Evolutionary conservation across 192 early-diverging fungal genomes (phyloP).

Genomic region (Linnemannia exigua): DNA sequence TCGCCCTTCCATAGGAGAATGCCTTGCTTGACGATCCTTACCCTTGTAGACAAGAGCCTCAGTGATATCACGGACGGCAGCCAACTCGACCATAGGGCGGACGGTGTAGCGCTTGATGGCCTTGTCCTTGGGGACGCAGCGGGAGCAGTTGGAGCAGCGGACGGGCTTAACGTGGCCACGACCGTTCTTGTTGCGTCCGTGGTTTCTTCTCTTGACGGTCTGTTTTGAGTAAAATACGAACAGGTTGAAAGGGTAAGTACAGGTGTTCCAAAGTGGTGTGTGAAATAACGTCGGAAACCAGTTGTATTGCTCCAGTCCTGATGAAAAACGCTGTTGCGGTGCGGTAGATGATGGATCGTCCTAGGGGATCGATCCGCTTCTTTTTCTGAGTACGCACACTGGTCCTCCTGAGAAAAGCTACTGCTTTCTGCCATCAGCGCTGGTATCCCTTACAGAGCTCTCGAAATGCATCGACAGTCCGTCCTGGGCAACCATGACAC

Average conservation of each 20-base stretch:
- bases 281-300: neutral
- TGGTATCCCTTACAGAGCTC: neutral
- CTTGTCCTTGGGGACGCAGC: conserved; percentile 93
- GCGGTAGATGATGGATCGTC: conserved; percentile 4
- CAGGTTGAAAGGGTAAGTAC: neutral
- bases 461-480: neutral
- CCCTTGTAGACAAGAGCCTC: conserved; percentile 97
- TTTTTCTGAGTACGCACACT: neutral
- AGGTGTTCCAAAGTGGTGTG: neutral
- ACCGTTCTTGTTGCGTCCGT: conserved; percentile 99
- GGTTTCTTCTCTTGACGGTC: conserved; percentile 99
- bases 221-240: conserved; percentile 47
- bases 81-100: conserved; percentile 99
- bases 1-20: conserved; percentile 66
- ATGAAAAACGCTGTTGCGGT: neutral
- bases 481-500: neutral
- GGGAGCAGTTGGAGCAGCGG: conserved; percentile 99
- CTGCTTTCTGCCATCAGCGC: neutral
- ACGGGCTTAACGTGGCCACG: conserved; percentile 98
- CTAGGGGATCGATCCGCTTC: neutral
- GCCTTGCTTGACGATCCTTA: conserved; percentile 76
- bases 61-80: conserved; percentile 95
- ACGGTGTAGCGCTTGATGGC: conserved; percentile 99
- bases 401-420: neutral
- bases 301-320: neutral